Conservation (phyloP, 805 yeast species). For the Candida ascalaphidarum region DNA sequence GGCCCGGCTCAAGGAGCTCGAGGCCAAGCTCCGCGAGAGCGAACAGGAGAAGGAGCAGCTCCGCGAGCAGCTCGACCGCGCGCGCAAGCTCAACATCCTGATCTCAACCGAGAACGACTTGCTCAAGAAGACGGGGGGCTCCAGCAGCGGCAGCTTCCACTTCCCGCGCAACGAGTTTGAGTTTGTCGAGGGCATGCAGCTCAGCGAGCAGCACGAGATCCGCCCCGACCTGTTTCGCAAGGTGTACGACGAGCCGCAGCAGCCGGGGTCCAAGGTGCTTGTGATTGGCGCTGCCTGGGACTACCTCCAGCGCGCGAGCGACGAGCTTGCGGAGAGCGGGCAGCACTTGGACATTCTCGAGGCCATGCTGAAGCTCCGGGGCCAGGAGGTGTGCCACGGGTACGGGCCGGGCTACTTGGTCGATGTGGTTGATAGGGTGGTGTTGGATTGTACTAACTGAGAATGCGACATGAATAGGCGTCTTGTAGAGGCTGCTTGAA, state of each 20-base stretch:
- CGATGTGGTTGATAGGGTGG: slow-evolving; percentile 30
- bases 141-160: slow-evolving; percentile 10
- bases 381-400: slow-evolving; percentile 72
- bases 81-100: slow-evolving; percentile 47
- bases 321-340: slow-evolving; percentile 36
- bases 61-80: slow-evolving; percentile 37
- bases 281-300: slow-evolving; percentile 84
- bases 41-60: slow-evolving; percentile 46
- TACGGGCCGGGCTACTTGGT: slow-evolving; percentile 63
- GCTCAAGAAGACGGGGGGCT: slow-evolving; percentile 26
- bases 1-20: slow-evolving; percentile 58
- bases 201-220: slow-evolving; percentile 15
- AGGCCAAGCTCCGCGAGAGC: slow-evolving; percentile 46
- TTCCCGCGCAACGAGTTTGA: slow-evolving; percentile 28
- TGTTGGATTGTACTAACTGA: too few relatives aligned
- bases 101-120: slow-evolving; percentile 57
- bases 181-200: slow-evolving; percentile 21
- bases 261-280: slow-evolving; percentile 41
- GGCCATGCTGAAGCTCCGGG: slow-evolving; percentile 53
- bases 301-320: slow-evolving; percentile 44
- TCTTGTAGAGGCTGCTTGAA: too few relatives aligned
- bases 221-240: slow-evolving; percentile 13
- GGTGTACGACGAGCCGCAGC: slow-evolving; percentile 26
- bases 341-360: slow-evolving; percentile 44
- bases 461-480: too few relatives aligned